These are phyloP conservation scores for Suillus subluteus DNA, from an alignment of 768 basidiomycete genomes.

Conservation along the genomic window DNA sequence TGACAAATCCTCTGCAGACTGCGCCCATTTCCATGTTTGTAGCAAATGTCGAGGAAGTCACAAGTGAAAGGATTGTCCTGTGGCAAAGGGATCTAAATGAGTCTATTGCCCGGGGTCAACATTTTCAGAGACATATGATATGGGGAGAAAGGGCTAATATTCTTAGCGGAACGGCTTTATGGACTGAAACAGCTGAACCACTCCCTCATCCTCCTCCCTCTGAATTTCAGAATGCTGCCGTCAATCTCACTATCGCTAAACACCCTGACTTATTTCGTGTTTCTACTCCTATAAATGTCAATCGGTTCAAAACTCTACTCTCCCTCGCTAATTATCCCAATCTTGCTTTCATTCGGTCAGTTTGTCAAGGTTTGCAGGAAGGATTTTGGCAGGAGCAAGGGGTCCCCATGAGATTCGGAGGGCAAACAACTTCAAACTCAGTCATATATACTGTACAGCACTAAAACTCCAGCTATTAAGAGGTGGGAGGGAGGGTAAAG, in stretches of 20 bases:
- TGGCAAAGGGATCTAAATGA: background rate
- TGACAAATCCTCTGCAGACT: no score
- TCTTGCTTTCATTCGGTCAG: conserved; percentile 29
- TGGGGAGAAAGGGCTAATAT: background rate
- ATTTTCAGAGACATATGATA: background rate
- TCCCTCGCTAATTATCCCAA: conserved; percentile 33
- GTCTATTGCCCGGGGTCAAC: background rate
- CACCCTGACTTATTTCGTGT: conserved; percentile 24
- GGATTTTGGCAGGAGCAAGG: no score
- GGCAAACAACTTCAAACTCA: no score
- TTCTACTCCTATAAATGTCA: conserved; percentile 28
- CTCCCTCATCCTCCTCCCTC: background rate
- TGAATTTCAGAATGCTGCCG: background rate
- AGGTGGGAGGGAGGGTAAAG: no score
- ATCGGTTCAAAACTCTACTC: conserved; percentile 21
- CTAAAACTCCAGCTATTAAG: no score
- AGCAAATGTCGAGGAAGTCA: background rate
- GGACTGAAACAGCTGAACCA: background rate
- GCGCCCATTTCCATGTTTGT: no score
- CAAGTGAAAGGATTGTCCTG: background rate
- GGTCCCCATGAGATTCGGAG: no score
- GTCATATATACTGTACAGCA: no score
- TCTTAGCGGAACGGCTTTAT: background rate
- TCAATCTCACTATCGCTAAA: conserved; percentile 1
- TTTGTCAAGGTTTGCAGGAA: conserved; percentile 6